phyloP scores from a whole-genome alignment of 805 yeast species.

The Cyberlindnera japonica region DNA sequence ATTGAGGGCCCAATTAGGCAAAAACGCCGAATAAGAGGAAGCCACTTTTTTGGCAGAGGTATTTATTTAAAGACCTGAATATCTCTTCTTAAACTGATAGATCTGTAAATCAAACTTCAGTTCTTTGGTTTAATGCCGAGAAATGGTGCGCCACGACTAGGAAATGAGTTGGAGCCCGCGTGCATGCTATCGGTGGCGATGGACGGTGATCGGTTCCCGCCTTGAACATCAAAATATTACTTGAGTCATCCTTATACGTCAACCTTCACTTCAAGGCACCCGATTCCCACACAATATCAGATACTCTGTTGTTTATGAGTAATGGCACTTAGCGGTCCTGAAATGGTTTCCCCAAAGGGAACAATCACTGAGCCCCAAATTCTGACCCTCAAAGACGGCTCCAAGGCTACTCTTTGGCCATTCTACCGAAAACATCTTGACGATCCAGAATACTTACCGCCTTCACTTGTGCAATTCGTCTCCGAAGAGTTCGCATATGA shows the following conservation, averaged over 20 bases:
- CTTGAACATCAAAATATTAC: not conserved
- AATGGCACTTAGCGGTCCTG: slow-evolving; percentile 30
- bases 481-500: slow-evolving; percentile 56
- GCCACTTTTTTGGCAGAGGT: too few species aligned
- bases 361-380: slow-evolving; percentile 31
- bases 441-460: slow-evolving; percentile 42
- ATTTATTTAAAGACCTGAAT: too few species aligned
- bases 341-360: slow-evolving; percentile 30
- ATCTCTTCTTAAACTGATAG: too few species aligned
- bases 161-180: not conserved
- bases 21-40: not conserved
- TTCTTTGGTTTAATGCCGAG: too few species aligned
- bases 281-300: too few species aligned
- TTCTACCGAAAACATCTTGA: slow-evolving; percentile 37
- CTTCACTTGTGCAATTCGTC: slow-evolving; percentile 42
- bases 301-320: too few species aligned
- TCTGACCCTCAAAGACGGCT: slow-evolving; percentile 41
- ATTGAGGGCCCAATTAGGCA: not conserved
- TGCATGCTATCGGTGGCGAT: too few species aligned
- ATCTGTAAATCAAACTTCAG: too few species aligned
- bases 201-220: not conserved
- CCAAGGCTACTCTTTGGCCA: slow-evolving; percentile 58
- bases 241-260: too few species aligned
- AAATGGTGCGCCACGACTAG: too few species aligned
- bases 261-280: too few species aligned